A percentile compares a stretch with the other conserved stretches of the same genome.
Conservation (phyloP, 2,329 filamentous ascomycete species). For the Penicillium corylophilum region DNA sequence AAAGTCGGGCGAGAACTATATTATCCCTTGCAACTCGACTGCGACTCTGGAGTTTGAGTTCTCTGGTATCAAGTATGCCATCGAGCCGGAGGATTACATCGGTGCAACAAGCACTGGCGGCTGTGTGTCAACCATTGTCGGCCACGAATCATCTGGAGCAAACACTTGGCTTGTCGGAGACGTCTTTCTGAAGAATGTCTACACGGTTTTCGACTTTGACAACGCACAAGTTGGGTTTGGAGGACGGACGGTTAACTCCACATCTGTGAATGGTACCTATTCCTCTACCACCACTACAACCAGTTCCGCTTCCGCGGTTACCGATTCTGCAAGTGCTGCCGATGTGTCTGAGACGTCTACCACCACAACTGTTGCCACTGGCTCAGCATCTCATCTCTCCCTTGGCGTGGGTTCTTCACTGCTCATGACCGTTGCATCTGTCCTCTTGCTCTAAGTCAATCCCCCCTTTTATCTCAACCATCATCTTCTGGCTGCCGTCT, state of each 20-base stretch:
- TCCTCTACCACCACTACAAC: slow-evolving; percentile 14
- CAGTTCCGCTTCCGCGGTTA: slow-evolving; percentile 1
- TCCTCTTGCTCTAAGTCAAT: slow-evolving; percentile 11
- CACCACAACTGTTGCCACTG: slow-evolving; percentile 1
- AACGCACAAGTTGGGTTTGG: slow-evolving; percentile 41
- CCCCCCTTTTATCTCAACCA: neutral
- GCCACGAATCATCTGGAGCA: slow-evolving; percentile 62
- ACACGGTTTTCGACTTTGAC: slow-evolving; percentile 79
- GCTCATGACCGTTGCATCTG: slow-evolving; percentile 10
- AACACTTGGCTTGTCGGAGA: slow-evolving; percentile 78
- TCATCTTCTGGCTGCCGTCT: neutral
- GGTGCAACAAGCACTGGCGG: slow-evolving; percentile 33
- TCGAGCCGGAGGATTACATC: slow-evolving; percentile 72
- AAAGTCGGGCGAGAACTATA: slow-evolving; percentile 61
- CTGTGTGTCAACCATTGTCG: slow-evolving; percentile 71
- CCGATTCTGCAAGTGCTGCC: slow-evolving; percentile 2
- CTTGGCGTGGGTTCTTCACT: slow-evolving; percentile 17
- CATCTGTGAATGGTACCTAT: slow-evolving; percentile 17
- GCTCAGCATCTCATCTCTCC: slow-evolving; percentile 14
- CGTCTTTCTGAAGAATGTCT: slow-evolving; percentile 86
- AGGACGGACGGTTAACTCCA: slow-evolving; percentile 12
- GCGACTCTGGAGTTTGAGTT: slow-evolving; percentile 65
- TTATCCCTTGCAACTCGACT: slow-evolving; percentile 69
- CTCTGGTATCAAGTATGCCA: slow-evolving; percentile 63
- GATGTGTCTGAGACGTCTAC: slow-evolving; percentile 8